Conservation (phyloP, 768 basidiomycete genomes). For the Kwoniella shandongensis region DNA sequence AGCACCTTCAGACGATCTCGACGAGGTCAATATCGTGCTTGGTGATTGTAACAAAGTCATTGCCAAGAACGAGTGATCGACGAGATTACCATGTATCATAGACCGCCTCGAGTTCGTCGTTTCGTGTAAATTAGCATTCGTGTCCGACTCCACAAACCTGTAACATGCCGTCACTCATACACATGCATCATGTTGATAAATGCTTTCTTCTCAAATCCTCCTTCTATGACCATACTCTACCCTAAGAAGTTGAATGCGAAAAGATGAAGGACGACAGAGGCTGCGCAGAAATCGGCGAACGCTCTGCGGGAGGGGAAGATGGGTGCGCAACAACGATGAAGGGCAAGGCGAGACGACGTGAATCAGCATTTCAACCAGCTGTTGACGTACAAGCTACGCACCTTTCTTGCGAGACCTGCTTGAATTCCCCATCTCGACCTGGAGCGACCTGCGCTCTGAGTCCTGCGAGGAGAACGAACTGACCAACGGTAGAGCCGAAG, state of each 20-base stretch:
- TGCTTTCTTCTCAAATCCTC: conserved; percentile 1
- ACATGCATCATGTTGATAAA: not conserved
- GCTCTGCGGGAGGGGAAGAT: conserved; percentile 62
- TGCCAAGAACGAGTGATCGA: conserved; percentile 58
- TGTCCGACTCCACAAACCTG: not conserved
- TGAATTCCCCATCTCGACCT: conserved; percentile 60
- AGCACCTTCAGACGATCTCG: conserved; percentile 55
- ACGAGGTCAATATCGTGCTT: conserved; percentile 55
- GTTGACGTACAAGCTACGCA: conserved; percentile 54
- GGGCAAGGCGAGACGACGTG: too few relatives aligned
- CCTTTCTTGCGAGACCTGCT: conserved; percentile 90
- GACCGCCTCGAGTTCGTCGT: too few relatives aligned
- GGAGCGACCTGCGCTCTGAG: conserved; percentile 90
- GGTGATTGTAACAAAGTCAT: conserved; percentile 72
- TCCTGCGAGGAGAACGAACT: conserved; percentile 92
- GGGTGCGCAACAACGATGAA: too few relatives aligned
- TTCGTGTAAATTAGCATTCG: not conserved
- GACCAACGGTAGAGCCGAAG: conserved; percentile 88
- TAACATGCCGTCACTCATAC: too few relatives aligned
- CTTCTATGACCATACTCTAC: conserved; percentile 53
- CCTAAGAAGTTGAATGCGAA: conserved; percentile 99
- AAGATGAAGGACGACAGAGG: conserved; percentile 94
- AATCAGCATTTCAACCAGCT: too few relatives aligned
- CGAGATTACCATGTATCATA: too few relatives aligned
- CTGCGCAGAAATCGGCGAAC: conserved; percentile 92